Evolutionary conservation across 768 basidiomycete genomes (phyloP).

Genomic region (Boletus tomentosulus): DNA sequence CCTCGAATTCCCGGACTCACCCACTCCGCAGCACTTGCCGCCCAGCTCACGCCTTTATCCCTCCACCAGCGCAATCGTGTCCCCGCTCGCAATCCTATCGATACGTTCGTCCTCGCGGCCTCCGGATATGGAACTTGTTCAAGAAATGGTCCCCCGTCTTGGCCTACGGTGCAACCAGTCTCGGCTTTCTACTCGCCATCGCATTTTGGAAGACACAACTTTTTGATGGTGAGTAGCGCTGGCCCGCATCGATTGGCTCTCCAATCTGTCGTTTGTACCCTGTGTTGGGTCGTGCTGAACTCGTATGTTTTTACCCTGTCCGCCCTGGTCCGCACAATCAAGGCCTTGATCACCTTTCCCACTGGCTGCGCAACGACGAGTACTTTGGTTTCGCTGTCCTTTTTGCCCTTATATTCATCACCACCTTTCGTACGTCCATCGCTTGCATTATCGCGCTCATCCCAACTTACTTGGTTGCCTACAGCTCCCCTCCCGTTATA

Average conservation of each 20-base stretch:
- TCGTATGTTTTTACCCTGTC: not conserved
- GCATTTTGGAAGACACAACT: conserved; percentile 80
- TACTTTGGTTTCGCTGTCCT: conserved; percentile 75
- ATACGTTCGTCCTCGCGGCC: conserved; percentile 44
- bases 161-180: conserved; percentile 69
- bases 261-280: not conserved
- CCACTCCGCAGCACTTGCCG: conserved; percentile 14
- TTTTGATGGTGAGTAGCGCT: conserved; percentile 61
- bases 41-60: conserved; percentile 18
- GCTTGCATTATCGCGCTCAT: conserved; percentile 1
- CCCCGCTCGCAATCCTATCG: conserved; percentile 22
- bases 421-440: conserved; percentile 71
- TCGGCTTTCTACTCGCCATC: conserved; percentile 77
- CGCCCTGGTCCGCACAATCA: conserved; percentile 4
- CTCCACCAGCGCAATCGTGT: conserved; percentile 13
- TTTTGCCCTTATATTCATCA: conserved; percentile 79
- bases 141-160: conserved; percentile 77
- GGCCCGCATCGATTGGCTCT: not conserved
- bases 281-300: not conserved
- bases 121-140: conserved; percentile 55
- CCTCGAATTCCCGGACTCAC: conserved; percentile 10
- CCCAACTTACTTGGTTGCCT: conserved; percentile 9
- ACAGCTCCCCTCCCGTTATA: conserved; percentile 87
- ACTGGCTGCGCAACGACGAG: conserved; percentile 69
- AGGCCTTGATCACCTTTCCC: conserved; percentile 82